Base-by-base conservation (phyloP, 306 rosid species). In the Mucuna pruriens region DNA sequence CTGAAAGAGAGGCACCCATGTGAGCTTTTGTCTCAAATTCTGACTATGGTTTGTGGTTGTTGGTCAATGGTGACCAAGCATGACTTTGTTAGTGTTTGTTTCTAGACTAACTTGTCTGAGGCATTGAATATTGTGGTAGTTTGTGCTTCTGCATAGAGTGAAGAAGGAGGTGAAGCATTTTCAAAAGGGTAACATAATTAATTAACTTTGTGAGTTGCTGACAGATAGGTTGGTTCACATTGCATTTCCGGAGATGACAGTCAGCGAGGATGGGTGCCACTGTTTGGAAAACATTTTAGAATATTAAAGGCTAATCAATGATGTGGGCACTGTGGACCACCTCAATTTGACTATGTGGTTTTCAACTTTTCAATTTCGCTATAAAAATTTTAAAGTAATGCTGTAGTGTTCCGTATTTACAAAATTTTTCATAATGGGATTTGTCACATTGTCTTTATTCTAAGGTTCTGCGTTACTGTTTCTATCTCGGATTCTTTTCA, bases 171-270 rank as follows among this genome's bases (percentile, higher is more conserved):
- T 33, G 23, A 16, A 71, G 54, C 20, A 9, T 22, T 49, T 78
- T 68, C 46, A 79, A 77, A 75, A 5, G 33, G 40, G 62, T 31
- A 70, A 42, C 34, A 63, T 38, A 49, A 74, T 79, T 76, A 9
- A 61, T 40, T 45, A 51, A 71, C 71, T 61, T 85, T 45, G 54
- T 81, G 83, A 70, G 84, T 86, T 51, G 86, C 71, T 48, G 88
- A 80, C 78, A 80, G 86, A 38, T 17, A 79, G 80, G 68, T 58
- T 65, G 84, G 68, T 81, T 76, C 88, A 76, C 69, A 80, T 60
- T 80, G 74, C 76, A 51, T 49, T 65, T 68, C 29, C 16, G 42
- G 33, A 17, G 48, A 72, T 17, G 29, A 10, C 5, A 38, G 66
- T 52, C 42, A 75, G 44, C 46, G 57, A 58, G 51, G 38, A 46